phyloP scores from a whole-genome alignment of 176 grass and related monocot genomes.

The Oryza nivara region DNA sequence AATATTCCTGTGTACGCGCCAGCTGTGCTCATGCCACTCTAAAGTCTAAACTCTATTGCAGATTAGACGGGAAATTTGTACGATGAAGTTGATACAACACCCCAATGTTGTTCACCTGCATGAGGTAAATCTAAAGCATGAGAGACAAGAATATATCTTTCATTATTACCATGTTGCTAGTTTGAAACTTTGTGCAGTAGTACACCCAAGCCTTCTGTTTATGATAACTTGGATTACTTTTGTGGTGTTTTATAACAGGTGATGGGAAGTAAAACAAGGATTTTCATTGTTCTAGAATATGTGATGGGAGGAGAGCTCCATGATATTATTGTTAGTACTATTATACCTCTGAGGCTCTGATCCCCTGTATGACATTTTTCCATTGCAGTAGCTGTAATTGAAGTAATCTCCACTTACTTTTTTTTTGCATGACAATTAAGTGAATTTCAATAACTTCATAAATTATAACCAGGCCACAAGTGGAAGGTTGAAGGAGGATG shows the following conservation, averaged over 20 bases:
- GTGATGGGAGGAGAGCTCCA: slow-evolving; percentile 95
- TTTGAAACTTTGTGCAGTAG: not conserved
- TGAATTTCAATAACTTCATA: not conserved
- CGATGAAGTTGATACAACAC: slow-evolving; percentile 96
- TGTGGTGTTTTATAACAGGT: slow-evolving; percentile 45
- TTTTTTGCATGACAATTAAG: not conserved
- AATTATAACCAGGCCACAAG: slow-evolving; percentile 43
- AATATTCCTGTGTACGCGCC: not conserved
- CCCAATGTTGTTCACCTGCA: slow-evolving; percentile 89
- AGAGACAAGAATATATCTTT: not conserved
- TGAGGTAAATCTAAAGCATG: slow-evolving; percentile 65
- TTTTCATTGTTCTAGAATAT: slow-evolving; percentile 95
- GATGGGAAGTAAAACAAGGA: slow-evolving; percentile 98
- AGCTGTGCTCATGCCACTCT: slow-evolving; percentile 28
- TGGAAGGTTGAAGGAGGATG: slow-evolving; percentile 87
- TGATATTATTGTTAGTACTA: slow-evolving; percentile 88
- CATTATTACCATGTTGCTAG: not conserved
- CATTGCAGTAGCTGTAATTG: not conserved
- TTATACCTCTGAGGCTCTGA: not conserved
- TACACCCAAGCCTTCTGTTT: not conserved
- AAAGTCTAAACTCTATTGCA: slow-evolving; percentile 55
- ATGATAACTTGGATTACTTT: not conserved
- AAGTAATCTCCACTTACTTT: not conserved
- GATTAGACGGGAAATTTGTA: slow-evolving; percentile 93
- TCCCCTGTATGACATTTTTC: not conserved